Evolutionary conservation across 1,284 basidiomycete genomes (phyloP).

Genomic region (Blastosporella zonata): DNA sequence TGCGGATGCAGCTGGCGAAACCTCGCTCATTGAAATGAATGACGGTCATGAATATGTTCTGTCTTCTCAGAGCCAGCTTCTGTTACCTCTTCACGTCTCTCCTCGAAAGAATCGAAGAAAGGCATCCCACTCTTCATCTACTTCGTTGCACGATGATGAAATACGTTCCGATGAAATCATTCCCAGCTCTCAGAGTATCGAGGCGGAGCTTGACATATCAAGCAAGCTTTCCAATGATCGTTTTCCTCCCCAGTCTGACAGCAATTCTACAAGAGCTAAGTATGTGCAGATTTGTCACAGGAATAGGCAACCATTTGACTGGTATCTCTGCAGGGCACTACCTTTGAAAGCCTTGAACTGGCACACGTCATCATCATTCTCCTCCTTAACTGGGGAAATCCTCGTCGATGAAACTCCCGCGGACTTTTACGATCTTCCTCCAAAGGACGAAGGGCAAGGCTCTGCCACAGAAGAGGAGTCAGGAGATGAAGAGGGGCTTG

Average conservation of each 20-base stretch:
- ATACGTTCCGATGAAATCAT: conserved; percentile 20
- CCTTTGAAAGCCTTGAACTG: neutral
- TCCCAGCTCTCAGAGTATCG: conserved; percentile 28
- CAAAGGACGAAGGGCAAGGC: conserved; percentile 1
- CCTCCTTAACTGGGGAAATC: neutral
- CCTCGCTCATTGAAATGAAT: conserved; percentile 7
- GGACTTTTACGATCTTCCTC: neutral
- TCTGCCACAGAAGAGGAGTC: conserved; percentile 27
- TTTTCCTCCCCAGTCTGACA: neutral
- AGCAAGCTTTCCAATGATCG: conserved; percentile 8
- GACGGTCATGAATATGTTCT: conserved; percentile 15
- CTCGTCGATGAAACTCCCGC: conserved; percentile 9
- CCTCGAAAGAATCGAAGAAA: conserved; percentile 14
- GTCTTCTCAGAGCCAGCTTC: conserved; percentile 23
- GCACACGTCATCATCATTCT: neutral
- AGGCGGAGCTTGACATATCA: conserved; percentile 21
- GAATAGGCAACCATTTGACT: too few relatives aligned
- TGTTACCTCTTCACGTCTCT: conserved; percentile 18
- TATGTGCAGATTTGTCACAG: conserved; percentile 6
- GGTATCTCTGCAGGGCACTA: neutral
- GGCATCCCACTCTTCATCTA: conserved; percentile 2
- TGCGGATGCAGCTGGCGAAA: neutral
- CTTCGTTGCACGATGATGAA: conserved; percentile 1
- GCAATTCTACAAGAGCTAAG: neutral
- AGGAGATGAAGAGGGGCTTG: conserved; percentile 17